These are phyloP conservation scores for Diplotaxis tenuifolia DNA, from an alignment of 345 rosid species.

Conservation along the genomic window DNA sequence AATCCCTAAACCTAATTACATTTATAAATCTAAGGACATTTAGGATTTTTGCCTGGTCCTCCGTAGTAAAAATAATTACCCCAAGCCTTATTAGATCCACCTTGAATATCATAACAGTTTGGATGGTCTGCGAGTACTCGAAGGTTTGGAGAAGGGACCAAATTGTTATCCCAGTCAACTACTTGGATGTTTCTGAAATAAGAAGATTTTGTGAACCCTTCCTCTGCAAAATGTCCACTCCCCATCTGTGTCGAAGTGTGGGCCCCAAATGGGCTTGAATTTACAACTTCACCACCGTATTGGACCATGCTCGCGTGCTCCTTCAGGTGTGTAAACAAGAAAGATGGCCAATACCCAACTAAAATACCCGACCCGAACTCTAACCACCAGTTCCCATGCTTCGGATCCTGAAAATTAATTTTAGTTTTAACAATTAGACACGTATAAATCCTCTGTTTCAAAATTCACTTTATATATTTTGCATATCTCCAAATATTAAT, in stretches of 20 bases:
- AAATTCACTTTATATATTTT: neutral
- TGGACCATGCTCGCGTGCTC: constrained; percentile 98
- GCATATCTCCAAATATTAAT: neutral
- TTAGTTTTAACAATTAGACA: neutral
- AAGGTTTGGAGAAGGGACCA: constrained; percentile 66
- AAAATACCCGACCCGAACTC: constrained; percentile 93
- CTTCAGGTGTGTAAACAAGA: constrained; percentile 75
- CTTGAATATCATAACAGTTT: constrained; percentile 83
- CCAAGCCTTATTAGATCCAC: constrained; percentile 81
- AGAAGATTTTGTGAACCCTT: constrained; percentile 91
- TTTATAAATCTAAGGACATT: constrained; percentile 52
- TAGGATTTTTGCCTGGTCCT: constrained; percentile 88
- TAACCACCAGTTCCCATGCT: constrained; percentile 99
- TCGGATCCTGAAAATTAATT: constrained; percentile 71
- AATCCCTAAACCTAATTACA: neutral
- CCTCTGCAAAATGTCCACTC: constrained; percentile 89
- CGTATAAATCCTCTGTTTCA: neutral
- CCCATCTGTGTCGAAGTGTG: constrained; percentile 98
- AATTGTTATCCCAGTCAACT: constrained; percentile 95
- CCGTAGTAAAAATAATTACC: constrained; percentile 95
- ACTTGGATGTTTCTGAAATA: constrained; percentile 88
- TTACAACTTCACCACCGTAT: constrained; percentile 91
- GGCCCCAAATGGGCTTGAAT: constrained; percentile 64
- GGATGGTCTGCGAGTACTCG: constrained; percentile 84
- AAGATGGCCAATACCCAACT: constrained; percentile 98